These are phyloP conservation scores for Yarrowia sp. DNA, from an alignment of 805 yeast genomes.

Conservation along the genomic window DNA sequence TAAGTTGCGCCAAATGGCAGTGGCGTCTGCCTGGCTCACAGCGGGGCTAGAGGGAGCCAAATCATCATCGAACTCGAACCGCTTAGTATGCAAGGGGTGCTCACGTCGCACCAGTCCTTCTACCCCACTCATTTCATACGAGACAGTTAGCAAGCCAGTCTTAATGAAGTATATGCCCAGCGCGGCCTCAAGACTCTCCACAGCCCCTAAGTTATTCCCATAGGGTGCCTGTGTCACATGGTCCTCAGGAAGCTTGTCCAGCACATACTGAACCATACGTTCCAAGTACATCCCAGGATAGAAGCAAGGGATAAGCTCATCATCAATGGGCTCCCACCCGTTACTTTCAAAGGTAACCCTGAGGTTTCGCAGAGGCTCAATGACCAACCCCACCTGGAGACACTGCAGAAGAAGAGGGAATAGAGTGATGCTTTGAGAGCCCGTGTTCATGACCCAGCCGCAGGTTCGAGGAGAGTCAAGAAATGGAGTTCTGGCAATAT, in stretches of 20 bases:
- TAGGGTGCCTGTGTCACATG: background rate
- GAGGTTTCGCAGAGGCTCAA: slow-evolving; percentile 7
- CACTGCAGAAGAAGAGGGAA: background rate
- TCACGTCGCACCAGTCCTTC: slow-evolving; percentile 7
- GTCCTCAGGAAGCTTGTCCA: background rate
- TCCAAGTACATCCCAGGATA: slow-evolving; percentile 21
- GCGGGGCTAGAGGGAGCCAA: background rate
- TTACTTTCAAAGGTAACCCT: slow-evolving; percentile 1
- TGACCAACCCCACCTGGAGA: background rate
- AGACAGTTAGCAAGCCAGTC: background rate
- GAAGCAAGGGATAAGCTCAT: slow-evolving; percentile 5
- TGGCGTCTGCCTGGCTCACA: background rate
- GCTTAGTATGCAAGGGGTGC: background rate
- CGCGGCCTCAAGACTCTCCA: slow-evolving; percentile 13
- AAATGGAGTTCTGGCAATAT: background rate
- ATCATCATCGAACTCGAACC: slow-evolving; percentile 7
- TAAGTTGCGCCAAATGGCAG: background rate
- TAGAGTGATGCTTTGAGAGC: background rate
- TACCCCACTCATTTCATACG: slow-evolving; percentile 15
- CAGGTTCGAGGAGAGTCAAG: background rate
- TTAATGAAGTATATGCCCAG: background rate
- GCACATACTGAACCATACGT: background rate
- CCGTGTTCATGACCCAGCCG: slow-evolving; percentile 10
- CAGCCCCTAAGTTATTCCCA: background rate
- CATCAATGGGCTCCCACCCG: slow-evolving; percentile 9